These are phyloP conservation scores for Kalmanozyma brasiliensis DNA, from an alignment of 1,284 basidiomycete genomes.

Conservation along the genomic window DNA sequence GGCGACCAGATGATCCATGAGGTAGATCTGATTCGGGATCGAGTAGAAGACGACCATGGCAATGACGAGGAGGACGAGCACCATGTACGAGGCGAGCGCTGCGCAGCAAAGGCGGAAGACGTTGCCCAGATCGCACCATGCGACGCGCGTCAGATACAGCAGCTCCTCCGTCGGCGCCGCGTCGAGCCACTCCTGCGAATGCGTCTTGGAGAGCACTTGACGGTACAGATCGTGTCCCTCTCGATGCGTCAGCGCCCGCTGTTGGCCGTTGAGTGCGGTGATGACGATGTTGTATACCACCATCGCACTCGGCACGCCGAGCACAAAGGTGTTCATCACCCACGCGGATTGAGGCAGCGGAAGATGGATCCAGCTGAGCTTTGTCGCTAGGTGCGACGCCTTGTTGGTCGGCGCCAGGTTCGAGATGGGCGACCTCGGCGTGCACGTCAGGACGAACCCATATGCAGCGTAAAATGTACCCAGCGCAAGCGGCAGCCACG, in stretches of 20 bases:
- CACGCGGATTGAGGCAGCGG: constrained; percentile 13
- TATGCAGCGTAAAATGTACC: constrained; percentile 5
- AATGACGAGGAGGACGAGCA: background rate
- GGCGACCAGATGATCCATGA: constrained; percentile 9
- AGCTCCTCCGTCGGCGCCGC: background rate
- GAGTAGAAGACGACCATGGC: constrained; percentile 1
- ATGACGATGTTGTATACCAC: constrained; percentile 6
- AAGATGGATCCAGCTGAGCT: constrained; percentile 9
- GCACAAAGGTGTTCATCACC: constrained; percentile 13
- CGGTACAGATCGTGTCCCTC: background rate
- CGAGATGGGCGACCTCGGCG: constrained; percentile 19
- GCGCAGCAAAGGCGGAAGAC: constrained; percentile 10
- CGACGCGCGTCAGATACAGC: background rate
- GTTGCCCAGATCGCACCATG: constrained; percentile 2
- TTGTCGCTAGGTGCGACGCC: background rate
- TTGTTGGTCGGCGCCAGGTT: background rate
- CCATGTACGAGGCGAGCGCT: constrained; percentile 5
- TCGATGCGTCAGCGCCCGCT: background rate
- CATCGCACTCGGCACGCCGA: constrained; percentile 5
- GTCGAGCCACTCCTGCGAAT: constrained; percentile 3
- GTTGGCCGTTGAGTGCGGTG: background rate
- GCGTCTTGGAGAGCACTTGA: background rate
- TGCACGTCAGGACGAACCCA: constrained; percentile 20
- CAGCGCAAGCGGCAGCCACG: constrained; percentile 10
- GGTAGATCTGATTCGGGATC: constrained; percentile 13